Percentiles rank a stretch among this genome's conserved stretches.
Evolutionary conservation across 257 asterid species (phyloP).

Genomic region (Solanum okadae): DNA sequence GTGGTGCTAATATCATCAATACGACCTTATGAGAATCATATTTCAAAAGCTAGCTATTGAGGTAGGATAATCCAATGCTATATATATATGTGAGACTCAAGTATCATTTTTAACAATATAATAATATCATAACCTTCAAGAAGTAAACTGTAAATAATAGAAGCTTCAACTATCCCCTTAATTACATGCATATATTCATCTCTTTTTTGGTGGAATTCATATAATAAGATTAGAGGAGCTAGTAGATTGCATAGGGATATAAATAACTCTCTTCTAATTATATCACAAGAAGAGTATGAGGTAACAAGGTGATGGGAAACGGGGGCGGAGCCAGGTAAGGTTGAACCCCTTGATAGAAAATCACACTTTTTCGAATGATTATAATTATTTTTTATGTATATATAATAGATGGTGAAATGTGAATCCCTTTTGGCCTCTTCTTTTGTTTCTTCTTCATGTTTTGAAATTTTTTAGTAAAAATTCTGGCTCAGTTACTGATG

Average conservation of each 20-base stretch:
- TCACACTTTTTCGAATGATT: not conserved
- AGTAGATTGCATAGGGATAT: not conserved
- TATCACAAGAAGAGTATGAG: no score
- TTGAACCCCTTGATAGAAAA: not conserved
- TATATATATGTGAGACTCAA: not conserved
- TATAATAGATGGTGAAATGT: not conserved
- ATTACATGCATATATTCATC: not conserved
- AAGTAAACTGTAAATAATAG: no score
- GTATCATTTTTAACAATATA: not conserved
- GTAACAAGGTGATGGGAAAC: not conserved
- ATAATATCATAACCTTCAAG: no score
- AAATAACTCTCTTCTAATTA: no score
- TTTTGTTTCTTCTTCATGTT: not conserved
- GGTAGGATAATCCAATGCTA: not conserved
- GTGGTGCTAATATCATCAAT: not conserved
- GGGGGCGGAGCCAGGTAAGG: not conserved
- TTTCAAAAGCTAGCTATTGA: not conserved
- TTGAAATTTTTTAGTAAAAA: not conserved
- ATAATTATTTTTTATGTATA: no score
- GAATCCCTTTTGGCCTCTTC: not conserved
- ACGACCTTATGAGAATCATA: not conserved
- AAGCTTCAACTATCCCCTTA: not conserved
- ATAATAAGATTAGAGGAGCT: no score
- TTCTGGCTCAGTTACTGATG: no score
- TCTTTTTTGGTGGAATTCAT: not conserved